Evolutionary conservation across 805 yeast genomes (phyloP), one percentile per base, ranked within the genome.

Genomic region (Lachancea quebecensis): DNA sequence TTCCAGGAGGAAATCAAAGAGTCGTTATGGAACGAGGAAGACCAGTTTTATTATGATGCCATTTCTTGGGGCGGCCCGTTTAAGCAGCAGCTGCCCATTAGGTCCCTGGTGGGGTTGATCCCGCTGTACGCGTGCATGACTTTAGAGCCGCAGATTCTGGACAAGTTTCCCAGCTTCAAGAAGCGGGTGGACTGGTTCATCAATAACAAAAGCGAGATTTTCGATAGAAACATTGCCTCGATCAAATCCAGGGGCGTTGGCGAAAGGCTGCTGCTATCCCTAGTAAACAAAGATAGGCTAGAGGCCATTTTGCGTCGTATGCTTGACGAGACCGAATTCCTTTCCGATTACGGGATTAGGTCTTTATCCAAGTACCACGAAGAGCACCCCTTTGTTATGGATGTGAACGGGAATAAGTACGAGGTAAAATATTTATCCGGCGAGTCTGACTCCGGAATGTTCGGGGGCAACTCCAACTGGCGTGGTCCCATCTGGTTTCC

Each of bases 401-500:
- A 81, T 52, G 95, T 89, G 37, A 74, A 85, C 62, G 95, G 95
- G 14, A 73, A 78, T 53, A 70, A 73, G 34, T 89, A 81, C 65
- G 69, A 72, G 38, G 90, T 87, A 29, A 75, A 76, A 48, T 87
- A 88, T 64, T 74, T 87, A 44, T 83, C 95, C 4, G 96, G 95
- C 28, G 95, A 87, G 59, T 84, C 95, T 27, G 91, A 87, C 60
- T 82, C 95, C 5, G 95, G 95, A 4, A 77, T 90, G 78, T 89
- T 89, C 73, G 97, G 97, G 41, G 97, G 97, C 48, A 89, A 89
- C 64, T 88, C 96, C 17, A 89, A 89, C 66, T 89, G 97, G 97
- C 76, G 97, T 64, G 97, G 97, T 2, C 96, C 97, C 12, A 88
- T 89, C 54, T 89, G 97, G 97, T 88, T 89, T 73, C 95, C 97